These are phyloP conservation scores for Cyclotella sp. DNA, from an alignment of 108 stramenopile species.

Conservation along the genomic window DNA sequence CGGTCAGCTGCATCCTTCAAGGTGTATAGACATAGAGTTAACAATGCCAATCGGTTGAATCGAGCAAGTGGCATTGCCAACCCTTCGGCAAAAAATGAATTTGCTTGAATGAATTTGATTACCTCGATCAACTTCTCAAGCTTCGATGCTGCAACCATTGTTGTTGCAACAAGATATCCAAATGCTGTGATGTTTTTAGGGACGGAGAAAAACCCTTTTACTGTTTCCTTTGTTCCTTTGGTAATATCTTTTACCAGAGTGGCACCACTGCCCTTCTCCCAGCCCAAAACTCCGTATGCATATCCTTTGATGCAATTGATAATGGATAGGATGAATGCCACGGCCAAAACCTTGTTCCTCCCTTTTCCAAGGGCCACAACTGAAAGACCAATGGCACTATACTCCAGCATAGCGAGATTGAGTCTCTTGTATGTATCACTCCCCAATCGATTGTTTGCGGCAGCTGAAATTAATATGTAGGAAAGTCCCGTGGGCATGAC, in stretches of 20 bases:
- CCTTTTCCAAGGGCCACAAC: conserved; percentile 9
- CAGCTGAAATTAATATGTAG: conserved; percentile 57
- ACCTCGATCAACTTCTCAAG: conserved; percentile 48
- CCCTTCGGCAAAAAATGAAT: background rate
- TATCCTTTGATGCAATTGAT: conserved; percentile 56
- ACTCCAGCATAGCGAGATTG: conserved; percentile 48
- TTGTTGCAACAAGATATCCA: conserved; percentile 50
- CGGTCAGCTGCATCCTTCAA: conserved; percentile 79
- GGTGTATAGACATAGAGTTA: conserved; percentile 57
- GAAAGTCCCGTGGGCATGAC: conserved; percentile 46
- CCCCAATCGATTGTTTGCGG: conserved; percentile 56
- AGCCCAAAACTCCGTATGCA: conserved; percentile 58
- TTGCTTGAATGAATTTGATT: conserved; percentile 8
- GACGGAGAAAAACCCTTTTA: conserved; percentile 21
- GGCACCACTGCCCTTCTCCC: conserved; percentile 32
- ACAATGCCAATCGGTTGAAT: conserved; percentile 52
- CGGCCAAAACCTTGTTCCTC: conserved; percentile 13
- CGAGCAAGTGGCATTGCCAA: conserved; percentile 31
- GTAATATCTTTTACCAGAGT: conserved; percentile 19
- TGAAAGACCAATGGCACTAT: conserved; percentile 39
- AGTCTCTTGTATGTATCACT: conserved; percentile 79
- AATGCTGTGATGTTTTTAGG: conserved; percentile 29
- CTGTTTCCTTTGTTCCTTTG: conserved; percentile 12
- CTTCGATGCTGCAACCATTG: conserved; percentile 38
- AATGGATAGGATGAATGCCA: conserved; percentile 23